Percentiles rank a stretch among this genome's conserved stretches.
These are phyloP conservation scores for Neocallimastix lanati DNA, from an alignment of 192 early-diverging fungal genomes.

Conservation along the genomic window DNA sequence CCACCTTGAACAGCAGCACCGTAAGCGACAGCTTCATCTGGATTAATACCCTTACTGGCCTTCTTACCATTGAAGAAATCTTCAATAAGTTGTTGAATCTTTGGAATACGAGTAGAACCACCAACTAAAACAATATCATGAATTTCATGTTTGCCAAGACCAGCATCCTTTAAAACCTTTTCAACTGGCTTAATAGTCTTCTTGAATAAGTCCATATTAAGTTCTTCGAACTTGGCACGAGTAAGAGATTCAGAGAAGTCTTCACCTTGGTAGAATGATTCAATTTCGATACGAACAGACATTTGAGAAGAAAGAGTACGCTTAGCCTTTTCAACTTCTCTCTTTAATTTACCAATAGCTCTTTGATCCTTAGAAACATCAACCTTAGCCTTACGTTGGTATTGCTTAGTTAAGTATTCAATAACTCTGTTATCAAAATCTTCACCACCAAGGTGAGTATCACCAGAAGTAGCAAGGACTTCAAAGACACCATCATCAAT, in stretches of 20 bases:
- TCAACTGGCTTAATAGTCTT: constrained; percentile 86
- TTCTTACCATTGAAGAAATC: constrained; percentile 94
- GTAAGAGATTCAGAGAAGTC: constrained; percentile 88
- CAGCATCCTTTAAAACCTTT: constrained; percentile 79
- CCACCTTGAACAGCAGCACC: constrained; percentile 94
- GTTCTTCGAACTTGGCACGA: constrained; percentile 92
- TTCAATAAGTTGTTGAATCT: constrained; percentile 80
- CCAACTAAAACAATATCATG: constrained; percentile 95
- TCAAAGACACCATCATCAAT: constrained; percentile 94
- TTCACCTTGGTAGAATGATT: constrained; percentile 69
- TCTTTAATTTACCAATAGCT: constrained; percentile 85
- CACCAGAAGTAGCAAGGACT: constrained; percentile 85
- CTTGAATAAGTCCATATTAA: constrained; percentile 84
- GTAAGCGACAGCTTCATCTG: constrained; percentile 95
- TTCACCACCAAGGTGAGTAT: constrained; percentile 81
- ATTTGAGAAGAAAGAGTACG: constrained; percentile 83
- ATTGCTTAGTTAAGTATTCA: constrained; percentile 78
- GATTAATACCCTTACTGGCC: constrained; percentile 91
- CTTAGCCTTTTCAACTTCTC: constrained; percentile 94
- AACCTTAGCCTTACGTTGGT: constrained; percentile 78
- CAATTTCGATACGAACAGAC: constrained; percentile 81
- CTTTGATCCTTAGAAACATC: constrained; percentile 66
- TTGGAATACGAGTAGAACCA: constrained; percentile 97
- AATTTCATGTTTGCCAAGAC: constrained; percentile 63
- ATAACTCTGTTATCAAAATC: constrained; percentile 95